Evolutionary conservation across 345 rosid genomes (phyloP), one percentile per base, ranked within the genome.

Genomic region (Salix purpurea): DNA sequence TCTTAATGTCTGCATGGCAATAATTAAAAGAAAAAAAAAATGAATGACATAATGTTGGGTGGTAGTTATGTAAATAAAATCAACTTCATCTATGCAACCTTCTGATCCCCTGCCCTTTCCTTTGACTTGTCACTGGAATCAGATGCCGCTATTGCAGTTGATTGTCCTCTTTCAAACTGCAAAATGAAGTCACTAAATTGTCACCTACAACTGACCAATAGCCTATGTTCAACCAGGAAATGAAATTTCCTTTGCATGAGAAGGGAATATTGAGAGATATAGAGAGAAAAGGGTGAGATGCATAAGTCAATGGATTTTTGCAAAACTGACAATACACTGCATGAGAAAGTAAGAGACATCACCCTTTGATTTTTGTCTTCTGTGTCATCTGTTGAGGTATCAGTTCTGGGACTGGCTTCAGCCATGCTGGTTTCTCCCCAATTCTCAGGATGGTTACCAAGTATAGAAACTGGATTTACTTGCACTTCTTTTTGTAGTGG

Each of bases 91-190:
- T 56, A 36, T 78, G 26, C 28, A 24, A 95, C 99, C 97, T 95
- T 95, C 76, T 95, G 98, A 80, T 95, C 98, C 69, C 61, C 70
- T 66, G 86, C 60, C 83, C 88, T 95, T 82, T 93, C 99, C 86
- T 90, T 95, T 77, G 94, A 91, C 84, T 91, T 90, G 79, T 89
- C 98, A 74, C 98, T 93, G 46, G 97, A 92, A 86, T 95, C 98
- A 26, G 92, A 92, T 52, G 85, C 91, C 67, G 26, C 82, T 75
- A 85, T 62, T 73, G 72, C 90, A 75, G 77, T 67, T 68, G 83
- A 44, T 68, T 79, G 90, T 70, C 87, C 94, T 82, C 88, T 83
- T 83, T 88, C 97, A 72, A 84, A 82, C 97, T 94, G 92, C 91
- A 83, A 42, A 77, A 26, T 56, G 62, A 77, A 83, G 23, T 28